A percentile compares a stretch with the other conserved stretches of the same genome.
These are phyloP conservation scores for Edaphochlamys debaryana DNA, from an alignment of 139 green algal species.

Conservation along the genomic window DNA sequence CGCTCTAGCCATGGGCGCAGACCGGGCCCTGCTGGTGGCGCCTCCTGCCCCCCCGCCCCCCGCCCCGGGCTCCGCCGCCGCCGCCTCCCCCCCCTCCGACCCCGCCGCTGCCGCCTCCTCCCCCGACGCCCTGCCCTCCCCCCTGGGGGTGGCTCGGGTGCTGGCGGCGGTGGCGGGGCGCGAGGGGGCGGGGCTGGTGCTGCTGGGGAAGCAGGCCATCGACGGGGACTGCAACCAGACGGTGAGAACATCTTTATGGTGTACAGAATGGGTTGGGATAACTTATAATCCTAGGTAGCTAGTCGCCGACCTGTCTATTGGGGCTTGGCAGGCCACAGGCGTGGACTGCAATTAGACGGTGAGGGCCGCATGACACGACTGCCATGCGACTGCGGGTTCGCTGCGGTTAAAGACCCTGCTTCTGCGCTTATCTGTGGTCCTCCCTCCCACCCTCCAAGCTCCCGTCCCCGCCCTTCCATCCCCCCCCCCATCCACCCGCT, in stretches of 20 bases:
- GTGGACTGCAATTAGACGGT: too few relatives aligned
- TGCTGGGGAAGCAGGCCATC: conserved; percentile 96
- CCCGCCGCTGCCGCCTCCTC: not conserved
- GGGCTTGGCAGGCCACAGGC: too few relatives aligned
- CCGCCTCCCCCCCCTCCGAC: not conserved
- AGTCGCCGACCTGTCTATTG: too few relatives aligned
- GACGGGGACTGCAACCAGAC: conserved; percentile 93
- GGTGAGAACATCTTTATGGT: conserved; percentile 41
- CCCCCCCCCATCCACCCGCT: not conserved
- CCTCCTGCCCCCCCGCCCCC: conserved; percentile 17
- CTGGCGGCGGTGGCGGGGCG: conserved; percentile 73
- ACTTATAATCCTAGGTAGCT: too few relatives aligned
- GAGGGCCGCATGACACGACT: too few relatives aligned
- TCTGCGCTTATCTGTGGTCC: too few relatives aligned
- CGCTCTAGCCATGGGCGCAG: conserved; percentile 91
- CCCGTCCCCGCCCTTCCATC: too few relatives aligned
- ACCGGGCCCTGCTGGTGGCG: conserved; percentile 86
- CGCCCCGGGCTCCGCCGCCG: too few relatives aligned
- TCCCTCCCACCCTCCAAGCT: too few relatives aligned
- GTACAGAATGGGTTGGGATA: too few relatives aligned
- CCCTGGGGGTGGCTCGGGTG: conserved; percentile 84
- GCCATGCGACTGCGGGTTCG: too few relatives aligned
- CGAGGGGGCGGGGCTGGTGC: conserved; percentile 71
- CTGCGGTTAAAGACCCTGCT: too few relatives aligned
- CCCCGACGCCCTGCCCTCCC: conserved; percentile 66